phyloP scores from a whole-genome alignment of 768 basidiomycete species.

The Boletus reticuloceps region DNA sequence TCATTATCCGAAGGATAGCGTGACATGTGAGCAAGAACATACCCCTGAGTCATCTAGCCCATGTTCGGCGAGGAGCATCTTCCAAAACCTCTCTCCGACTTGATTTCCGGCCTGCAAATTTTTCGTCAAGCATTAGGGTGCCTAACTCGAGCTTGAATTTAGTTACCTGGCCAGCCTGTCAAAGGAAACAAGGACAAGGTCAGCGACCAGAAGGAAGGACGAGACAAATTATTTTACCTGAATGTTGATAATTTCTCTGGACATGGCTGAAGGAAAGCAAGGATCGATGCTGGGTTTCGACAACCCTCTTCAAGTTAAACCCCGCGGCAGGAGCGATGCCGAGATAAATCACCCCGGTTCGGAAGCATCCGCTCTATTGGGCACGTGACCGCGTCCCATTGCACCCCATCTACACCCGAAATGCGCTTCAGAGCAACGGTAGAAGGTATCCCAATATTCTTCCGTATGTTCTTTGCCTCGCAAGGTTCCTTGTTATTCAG shows the following conservation, averaged over 20 bases:
- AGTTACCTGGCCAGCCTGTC: slow-evolving; percentile 67
- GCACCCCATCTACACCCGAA: neutral
- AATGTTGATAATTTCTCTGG: slow-evolving; percentile 80
- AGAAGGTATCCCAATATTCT: slow-evolving; percentile 57
- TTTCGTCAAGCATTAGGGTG: slow-evolving; percentile 20
- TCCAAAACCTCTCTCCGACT: slow-evolving; percentile 88
- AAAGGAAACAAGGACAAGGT: slow-evolving; percentile 3
- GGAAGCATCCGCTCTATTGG: slow-evolving; percentile 10
- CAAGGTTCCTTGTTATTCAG: neutral
- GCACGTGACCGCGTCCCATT: slow-evolving; percentile 26
- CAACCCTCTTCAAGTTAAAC: slow-evolving; percentile 6
- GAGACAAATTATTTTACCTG: slow-evolving; percentile 45
- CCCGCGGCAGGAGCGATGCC: slow-evolving; percentile 10
- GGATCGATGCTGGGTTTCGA: slow-evolving; percentile 6
- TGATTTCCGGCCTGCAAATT: slow-evolving; percentile 62
- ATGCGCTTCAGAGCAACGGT: slow-evolving; percentile 67
- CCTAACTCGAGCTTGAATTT: neutral
- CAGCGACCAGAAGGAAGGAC: slow-evolving; percentile 1
- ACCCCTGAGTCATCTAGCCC: slow-evolving; percentile 75
- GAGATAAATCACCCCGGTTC: slow-evolving; percentile 5
- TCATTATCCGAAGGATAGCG: slow-evolving; percentile 14
- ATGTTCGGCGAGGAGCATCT: slow-evolving; percentile 83
- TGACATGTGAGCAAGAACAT: slow-evolving; percentile 11
- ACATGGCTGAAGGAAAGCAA: slow-evolving; percentile 41
- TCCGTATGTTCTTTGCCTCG: slow-evolving; percentile 36